phyloP scores from a whole-genome alignment of 768 basidiomycete species.

The Pilatotrama ljubarskyi region DNA sequence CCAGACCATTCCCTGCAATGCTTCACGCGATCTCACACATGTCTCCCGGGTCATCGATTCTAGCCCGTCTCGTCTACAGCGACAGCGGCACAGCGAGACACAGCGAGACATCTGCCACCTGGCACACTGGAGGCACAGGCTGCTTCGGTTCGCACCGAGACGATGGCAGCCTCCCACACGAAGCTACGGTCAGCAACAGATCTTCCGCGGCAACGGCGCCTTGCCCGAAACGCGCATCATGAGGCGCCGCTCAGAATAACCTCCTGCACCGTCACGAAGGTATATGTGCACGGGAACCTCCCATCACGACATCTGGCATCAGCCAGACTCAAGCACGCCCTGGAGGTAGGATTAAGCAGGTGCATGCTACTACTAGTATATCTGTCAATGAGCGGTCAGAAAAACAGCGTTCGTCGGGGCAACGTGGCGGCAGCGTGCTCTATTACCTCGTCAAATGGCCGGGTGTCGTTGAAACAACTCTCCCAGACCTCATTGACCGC shows the following conservation, averaged over 20 bases:
- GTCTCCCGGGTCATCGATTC: not conserved
- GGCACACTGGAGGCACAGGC: too few relatives aligned
- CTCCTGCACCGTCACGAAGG: not conserved
- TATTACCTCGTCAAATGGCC: slow-evolving; percentile 93
- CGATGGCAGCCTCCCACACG: slow-evolving; percentile 8
- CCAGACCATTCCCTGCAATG: not conserved
- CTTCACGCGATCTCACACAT: not conserved
- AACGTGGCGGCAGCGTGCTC: not conserved
- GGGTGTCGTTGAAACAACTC: slow-evolving; percentile 91
- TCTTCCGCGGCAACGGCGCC: slow-evolving; percentile 5
- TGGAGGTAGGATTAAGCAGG: not conserved
- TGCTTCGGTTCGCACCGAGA: too few relatives aligned
- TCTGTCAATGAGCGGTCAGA: slow-evolving; percentile 12
- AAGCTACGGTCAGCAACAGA: slow-evolving; percentile 3
- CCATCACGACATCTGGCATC: slow-evolving; percentile 20
- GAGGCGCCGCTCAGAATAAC: slow-evolving; percentile 11
- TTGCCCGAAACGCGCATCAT: slow-evolving; percentile 11
- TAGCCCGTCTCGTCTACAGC: not conserved
- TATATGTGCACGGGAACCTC: not conserved
- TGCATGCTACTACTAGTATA: slow-evolving; percentile 7
- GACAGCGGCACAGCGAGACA: not conserved
- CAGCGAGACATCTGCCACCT: too few relatives aligned
- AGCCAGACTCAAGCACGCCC: not conserved
- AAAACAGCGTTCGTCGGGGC: not conserved
- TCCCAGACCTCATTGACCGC: slow-evolving; percentile 98